Evolutionary conservation across 148 eudicot species (phyloP).

Genomic region (Selenicereus undatus): DNA sequence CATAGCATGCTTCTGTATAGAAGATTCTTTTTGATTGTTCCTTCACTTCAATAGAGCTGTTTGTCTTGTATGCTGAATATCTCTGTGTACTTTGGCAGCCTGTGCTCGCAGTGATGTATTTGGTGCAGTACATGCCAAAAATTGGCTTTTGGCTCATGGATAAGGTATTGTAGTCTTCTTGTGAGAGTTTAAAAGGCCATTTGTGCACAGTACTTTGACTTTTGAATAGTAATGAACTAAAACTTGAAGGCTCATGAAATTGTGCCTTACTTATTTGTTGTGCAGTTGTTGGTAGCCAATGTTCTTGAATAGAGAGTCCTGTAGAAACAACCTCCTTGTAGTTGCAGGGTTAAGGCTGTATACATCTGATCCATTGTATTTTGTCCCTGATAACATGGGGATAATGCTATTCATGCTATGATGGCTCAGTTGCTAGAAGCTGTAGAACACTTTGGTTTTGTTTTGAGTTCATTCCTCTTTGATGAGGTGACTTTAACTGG

Average conservation of each 20-base stretch:
- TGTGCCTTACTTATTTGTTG: neutral
- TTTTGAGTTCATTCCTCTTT: too few species aligned
- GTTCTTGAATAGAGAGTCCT: neutral
- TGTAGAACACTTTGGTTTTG: too few species aligned
- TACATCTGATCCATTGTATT: neutral
- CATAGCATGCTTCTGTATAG: neutral
- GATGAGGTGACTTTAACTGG: too few species aligned
- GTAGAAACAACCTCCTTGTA: neutral
- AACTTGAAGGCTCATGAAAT: neutral
- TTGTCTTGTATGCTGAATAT: constrained; percentile 8
- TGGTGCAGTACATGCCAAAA: constrained; percentile 89
- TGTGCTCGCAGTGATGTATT: constrained; percentile 86
- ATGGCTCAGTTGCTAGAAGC: too few species aligned
- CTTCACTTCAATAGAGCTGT: neutral
- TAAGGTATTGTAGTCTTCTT: constrained; percentile 44
- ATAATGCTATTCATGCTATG: too few species aligned
- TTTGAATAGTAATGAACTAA: too few species aligned
- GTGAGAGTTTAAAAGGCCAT: neutral
- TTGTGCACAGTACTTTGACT: neutral
- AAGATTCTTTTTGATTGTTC: neutral
- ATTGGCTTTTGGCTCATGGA: constrained; percentile 92
- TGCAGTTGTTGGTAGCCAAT: neutral
- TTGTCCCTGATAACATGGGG: too few species aligned
- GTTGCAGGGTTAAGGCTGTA: neutral
- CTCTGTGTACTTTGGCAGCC: constrained; percentile 53